Percentiles rank a stretch among this genome's conserved stretches.
Evolutionary conservation across 2,329 filamentous ascomycete species (phyloP).

Genomic region (Aspergillus novoparasiticus): DNA sequence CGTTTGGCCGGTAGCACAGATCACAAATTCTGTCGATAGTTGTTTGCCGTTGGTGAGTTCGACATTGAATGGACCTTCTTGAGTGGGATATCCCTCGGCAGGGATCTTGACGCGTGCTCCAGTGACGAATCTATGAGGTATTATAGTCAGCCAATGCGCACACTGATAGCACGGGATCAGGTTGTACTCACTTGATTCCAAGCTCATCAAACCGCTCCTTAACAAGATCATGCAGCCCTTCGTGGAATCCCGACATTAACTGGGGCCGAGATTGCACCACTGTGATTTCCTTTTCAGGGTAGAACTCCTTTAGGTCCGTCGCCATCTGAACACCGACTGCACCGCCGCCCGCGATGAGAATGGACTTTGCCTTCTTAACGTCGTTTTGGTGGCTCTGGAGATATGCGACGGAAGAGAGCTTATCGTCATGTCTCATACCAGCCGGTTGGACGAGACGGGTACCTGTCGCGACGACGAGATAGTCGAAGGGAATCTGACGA

Average conservation of each 20-base stretch:
- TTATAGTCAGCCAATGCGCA: background rate
- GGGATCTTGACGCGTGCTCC: constrained; percentile 33
- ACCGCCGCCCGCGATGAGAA: constrained; percentile 49
- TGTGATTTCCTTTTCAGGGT: constrained; percentile 50
- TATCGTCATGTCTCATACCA: constrained; percentile 37
- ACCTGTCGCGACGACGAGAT: constrained; percentile 37
- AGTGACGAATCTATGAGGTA: constrained; percentile 27
- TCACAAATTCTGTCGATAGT: constrained; percentile 43
- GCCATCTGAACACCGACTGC: constrained; percentile 56
- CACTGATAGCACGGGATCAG: background rate
- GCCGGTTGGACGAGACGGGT: constrained; percentile 37
- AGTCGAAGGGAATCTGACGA: constrained; percentile 34
- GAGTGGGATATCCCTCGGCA: constrained; percentile 27
- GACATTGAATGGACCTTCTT: constrained; percentile 28
- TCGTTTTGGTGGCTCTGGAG: constrained; percentile 35
- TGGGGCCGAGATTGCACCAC: constrained; percentile 51
- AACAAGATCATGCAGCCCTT: constrained; percentile 32
- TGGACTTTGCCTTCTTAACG: constrained; percentile 32
- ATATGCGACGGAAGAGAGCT: constrained; percentile 35
- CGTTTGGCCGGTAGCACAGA: constrained; percentile 52
- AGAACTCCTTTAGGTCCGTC: constrained; percentile 52
- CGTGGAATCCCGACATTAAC: constrained; percentile 39
- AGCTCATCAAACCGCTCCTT: constrained; percentile 37
- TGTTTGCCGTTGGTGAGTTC: constrained; percentile 34
- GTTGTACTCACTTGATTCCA: constrained; percentile 26